Evolutionary conservation across 202 grass and related monocot species (phyloP), one percentile per base, ranked within the genome.

Genomic region (Musa balbisiana): DNA sequence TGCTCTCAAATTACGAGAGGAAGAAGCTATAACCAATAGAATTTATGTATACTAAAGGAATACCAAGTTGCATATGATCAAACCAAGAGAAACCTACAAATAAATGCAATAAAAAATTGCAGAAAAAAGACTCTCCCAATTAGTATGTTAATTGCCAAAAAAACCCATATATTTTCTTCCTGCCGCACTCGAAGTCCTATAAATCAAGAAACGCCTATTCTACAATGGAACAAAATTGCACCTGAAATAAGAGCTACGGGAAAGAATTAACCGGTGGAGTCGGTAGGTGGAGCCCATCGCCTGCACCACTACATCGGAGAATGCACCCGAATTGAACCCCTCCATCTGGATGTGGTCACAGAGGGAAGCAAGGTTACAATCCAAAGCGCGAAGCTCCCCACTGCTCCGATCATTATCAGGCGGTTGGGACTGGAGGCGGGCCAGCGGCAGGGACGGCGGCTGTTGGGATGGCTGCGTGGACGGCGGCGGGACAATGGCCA

Each of bases 211-310:
- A 66, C 13, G 63, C 23, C 11, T 12, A 71, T 71, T 71, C 69
- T 8, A 71, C 16, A 71, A 71, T n/a, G 69, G 49, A 52, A 12
- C 63, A 66, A 11, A 69, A 69, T 3, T 20, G 60, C 56, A 93
- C 94, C 90, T 87, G 89, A 98, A 98, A 85, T 98, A 98, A 68
- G 95, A 75, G 81, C 95, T 94, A 55, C 95, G 91, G 21, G 95
- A 98, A 51, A 98, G 87, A 82, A 98, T 98, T 76, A 98, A 82
- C 52, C 95, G 95, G 43, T 98, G 91, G 81, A 94, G 94, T 25
- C 72, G 76, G 81, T 98, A 98, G 72, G 86, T 92, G 77, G 83
- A 81, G 56, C 89, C 95, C 95, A 92, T 92, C 73, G 91, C 95
- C 84, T 98, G 79, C 14, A 98, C 87, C 66, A 88, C 81, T 49